Evolutionary conservation across 2,329 filamentous ascomycete genomes (phyloP), one percentile per base, ranked within the genome.

Genomic region (Alternaria postmessia): DNA sequence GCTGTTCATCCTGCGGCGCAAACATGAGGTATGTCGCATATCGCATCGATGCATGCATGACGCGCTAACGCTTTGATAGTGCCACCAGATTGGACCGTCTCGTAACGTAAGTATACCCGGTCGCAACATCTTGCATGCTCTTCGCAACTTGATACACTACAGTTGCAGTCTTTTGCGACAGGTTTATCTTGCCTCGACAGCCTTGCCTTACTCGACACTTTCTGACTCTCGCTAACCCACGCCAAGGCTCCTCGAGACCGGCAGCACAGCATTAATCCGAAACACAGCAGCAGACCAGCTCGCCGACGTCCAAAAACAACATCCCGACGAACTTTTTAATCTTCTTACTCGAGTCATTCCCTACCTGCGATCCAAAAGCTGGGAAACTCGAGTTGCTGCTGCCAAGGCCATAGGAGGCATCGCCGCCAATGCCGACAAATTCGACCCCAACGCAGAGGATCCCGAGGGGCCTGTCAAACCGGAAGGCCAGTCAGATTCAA

Each of bases 281-380:
- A 96, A 97, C 76, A 99, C 95, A 64, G 96, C 95, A 64, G 95
- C 96, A 63, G 93, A 96, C 75, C 95, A 99, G 81, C 86, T 99
- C 65, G 95, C 94, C 63, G 95, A 99, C 81, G 95, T 97, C 79
- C 96, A 99, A 81, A 98, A 97, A 78, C 92, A 95, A 78, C 95
- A 98, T 73, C 95, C 95, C 0, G 94, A 99, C 81, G 96, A 99
- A 79, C 84, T 99, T 1, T 98, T 98, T 81, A 97, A 98, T 75
- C 86, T 99, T 7, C 86, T 99, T 12, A 94, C 93, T 30, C 87
- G 94, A 62, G 94, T 99, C 32, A 89, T 99, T n/a, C 94, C 95
- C 1, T 99, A 97, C 79, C 85, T 99, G 30, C 89, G 92, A 59
- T 94, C 95, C 69, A 97, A 94, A 78, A 94, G 94, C 75, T 99